A percentile compares a stretch with the other conserved stretches of the same genome.
These are phyloP conservation scores for Podaxis sp. DNA, from an alignment of 768 basidiomycete genomes.

Conservation along the genomic window DNA sequence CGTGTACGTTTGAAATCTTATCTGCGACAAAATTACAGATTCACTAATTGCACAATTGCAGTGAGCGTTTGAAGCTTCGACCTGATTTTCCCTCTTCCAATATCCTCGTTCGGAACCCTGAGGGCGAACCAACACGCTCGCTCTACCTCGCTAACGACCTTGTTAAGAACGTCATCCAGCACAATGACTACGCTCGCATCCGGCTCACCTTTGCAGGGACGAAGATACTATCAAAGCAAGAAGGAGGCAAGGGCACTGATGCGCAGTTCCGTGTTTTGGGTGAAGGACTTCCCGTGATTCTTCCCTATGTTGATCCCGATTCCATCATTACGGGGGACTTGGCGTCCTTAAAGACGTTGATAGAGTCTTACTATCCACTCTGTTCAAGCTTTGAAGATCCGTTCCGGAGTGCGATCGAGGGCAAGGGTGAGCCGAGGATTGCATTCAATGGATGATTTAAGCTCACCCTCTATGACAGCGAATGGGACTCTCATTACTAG, in stretches of 20 bases:
- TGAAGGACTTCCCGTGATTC: constrained; percentile 80
- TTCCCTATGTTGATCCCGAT: constrained; percentile 74
- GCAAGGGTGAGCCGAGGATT: constrained; percentile 44
- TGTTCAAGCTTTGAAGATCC: constrained; percentile 59
- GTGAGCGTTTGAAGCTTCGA: constrained; percentile 69
- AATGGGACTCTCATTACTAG: constrained; percentile 72
- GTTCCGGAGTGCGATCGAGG: constrained; percentile 54
- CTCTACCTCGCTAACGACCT: constrained; percentile 87
- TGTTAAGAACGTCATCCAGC: constrained; percentile 73
- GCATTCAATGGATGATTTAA: not conserved
- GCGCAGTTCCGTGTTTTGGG: constrained; percentile 74
- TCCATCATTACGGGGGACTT: constrained; percentile 61
- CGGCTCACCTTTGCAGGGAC: constrained; percentile 92
- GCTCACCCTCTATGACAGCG: constrained; percentile 32
- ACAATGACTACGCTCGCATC: constrained; percentile 83
- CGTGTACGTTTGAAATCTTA: constrained; percentile 50
- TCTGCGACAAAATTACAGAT: not conserved
- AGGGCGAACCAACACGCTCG: constrained; percentile 67
- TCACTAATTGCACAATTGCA: constrained; percentile 26
- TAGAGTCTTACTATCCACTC: constrained; percentile 81
- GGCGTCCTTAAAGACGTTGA: constrained; percentile 56
- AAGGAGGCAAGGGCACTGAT: constrained; percentile 58
- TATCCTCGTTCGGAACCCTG: constrained; percentile 85
- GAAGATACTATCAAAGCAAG: constrained; percentile 90
- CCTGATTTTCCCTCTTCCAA: constrained; percentile 71